phyloP scores from a whole-genome alignment of 1,139 yeast species.

The Candida buenavistaensis region DNA sequence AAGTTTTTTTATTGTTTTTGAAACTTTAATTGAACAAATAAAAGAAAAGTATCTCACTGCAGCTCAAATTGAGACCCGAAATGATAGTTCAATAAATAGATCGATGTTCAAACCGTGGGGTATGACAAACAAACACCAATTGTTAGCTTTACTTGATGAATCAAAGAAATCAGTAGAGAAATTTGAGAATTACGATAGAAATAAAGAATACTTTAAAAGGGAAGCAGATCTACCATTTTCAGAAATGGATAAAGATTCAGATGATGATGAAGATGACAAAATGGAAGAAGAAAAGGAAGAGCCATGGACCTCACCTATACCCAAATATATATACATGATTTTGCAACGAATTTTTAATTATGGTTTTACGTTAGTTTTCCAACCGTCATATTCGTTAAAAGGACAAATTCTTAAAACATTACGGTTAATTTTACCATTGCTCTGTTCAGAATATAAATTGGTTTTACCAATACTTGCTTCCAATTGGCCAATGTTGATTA shows the following conservation, averaged over 20 bases:
- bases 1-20: constrained; percentile 73
- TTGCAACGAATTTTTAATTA: constrained; percentile 65
- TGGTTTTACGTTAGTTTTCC: constrained; percentile 70
- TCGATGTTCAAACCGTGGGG: constrained; percentile 58
- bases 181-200: constrained; percentile 27
- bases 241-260: constrained; percentile 33
- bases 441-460: constrained; percentile 59
- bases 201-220: constrained; percentile 35
- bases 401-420: constrained; percentile 57
- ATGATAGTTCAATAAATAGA: constrained; percentile 9
- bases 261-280: constrained; percentile 44
- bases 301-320: constrained; percentile 65
- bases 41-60: constrained; percentile 33
- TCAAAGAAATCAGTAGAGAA: constrained; percentile 27
- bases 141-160: constrained; percentile 40
- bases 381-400: constrained; percentile 59
- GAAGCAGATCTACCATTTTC: constrained; percentile 36
- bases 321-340: constrained; percentile 55
- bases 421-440: constrained; percentile 52
- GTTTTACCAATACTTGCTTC: constrained; percentile 69
- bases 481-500: constrained; percentile 57
- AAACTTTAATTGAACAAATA: constrained; percentile 60
- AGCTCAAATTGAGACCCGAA: constrained; percentile 5
- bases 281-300: constrained; percentile 22
- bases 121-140: constrained; percentile 36